These are phyloP conservation scores for Coemansia erecta DNA, from an alignment of 192 early-diverging fungal species.

Conservation along the genomic window DNA sequence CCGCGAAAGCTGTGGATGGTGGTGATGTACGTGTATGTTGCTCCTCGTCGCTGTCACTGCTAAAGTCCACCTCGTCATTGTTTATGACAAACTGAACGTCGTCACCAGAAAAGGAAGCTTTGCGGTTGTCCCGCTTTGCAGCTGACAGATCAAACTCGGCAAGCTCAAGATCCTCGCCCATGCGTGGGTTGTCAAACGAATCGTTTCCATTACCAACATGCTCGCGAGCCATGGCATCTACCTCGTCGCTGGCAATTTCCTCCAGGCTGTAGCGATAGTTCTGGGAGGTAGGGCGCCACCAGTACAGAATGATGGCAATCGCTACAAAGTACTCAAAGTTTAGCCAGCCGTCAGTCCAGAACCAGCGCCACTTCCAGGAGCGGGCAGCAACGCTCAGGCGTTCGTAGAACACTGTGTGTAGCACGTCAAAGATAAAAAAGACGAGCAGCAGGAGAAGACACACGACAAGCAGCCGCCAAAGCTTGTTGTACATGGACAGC, in stretches of 20 bases:
- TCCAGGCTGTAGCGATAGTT: conserved; percentile 92
- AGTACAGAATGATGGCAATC: conserved; percentile 72
- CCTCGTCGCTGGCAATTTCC: conserved; percentile 72
- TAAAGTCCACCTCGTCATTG: conserved; percentile 32
- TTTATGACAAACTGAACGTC: conserved; percentile 46
- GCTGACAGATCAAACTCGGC: conserved; percentile 18
- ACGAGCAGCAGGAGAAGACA: conserved; percentile 68
- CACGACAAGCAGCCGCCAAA: conserved; percentile 77
- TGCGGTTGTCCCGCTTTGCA: conserved; percentile 3
- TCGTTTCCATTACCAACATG: conserved; percentile 12
- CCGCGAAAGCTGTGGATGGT: no score
- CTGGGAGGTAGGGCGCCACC: conserved; percentile 91
- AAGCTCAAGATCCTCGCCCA: conserved; percentile 50
- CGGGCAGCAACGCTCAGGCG: conserved; percentile 64
- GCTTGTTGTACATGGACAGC: conserved; percentile 82
- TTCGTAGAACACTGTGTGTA: conserved; percentile 68
- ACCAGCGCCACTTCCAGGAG: conserved; percentile 87
- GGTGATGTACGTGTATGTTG: background rate
- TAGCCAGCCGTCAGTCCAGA: conserved; percentile 89
- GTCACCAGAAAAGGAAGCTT: conserved; percentile 23
- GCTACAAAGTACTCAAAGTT: conserved; percentile 85
- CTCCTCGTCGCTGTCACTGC: conserved; percentile 19
- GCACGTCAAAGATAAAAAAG: conserved; percentile 82
- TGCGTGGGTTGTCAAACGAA: conserved; percentile 44
- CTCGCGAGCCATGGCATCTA: conserved; percentile 67